phyloP scores from a whole-genome alignment of 805 yeast species.

The Saturnispora mendoncae region DNA sequence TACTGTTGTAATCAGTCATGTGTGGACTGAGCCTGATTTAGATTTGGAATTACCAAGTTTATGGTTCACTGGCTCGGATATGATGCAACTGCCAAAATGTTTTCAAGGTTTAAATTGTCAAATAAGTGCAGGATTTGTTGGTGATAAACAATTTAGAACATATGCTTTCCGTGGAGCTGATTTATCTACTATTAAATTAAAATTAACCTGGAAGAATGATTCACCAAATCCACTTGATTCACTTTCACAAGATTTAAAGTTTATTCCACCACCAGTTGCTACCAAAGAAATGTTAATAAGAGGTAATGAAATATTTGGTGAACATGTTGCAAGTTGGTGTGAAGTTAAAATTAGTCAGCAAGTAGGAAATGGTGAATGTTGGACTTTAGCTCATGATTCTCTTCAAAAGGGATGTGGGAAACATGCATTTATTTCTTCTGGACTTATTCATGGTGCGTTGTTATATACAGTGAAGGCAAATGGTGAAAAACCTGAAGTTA shows the following conservation, averaged over 20 bases:
- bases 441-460: conserved; percentile 38
- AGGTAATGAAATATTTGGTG: conserved; percentile 37
- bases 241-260: conserved; percentile 26
- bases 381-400: conserved; percentile 53
- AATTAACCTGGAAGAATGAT: conserved; percentile 33
- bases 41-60: conserved; percentile 36
- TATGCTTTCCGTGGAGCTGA: conserved; percentile 36
- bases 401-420: conserved; percentile 46
- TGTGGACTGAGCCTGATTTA: conserved; percentile 29
- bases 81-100: conserved; percentile 29
- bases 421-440: conserved; percentile 45
- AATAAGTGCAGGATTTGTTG: conserved; percentile 24
- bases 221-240: conserved; percentile 18
- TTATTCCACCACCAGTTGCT: conserved; percentile 36
- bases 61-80: conserved; percentile 36
- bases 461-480: conserved; percentile 15
- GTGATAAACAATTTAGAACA: conserved; percentile 25
- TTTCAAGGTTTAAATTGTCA: conserved; percentile 32
- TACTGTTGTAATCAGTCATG: not conserved
- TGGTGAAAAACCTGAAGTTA: conserved; percentile 14
- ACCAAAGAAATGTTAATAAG: conserved; percentile 29
- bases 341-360: conserved; percentile 37
- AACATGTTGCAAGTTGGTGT: conserved; percentile 47
- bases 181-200: conserved; percentile 30
- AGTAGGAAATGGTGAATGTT: conserved; percentile 52